Evolutionary conservation across 179 eudicot genomes (phyloP).

Genomic region (Carnegiea gigantea): DNA sequence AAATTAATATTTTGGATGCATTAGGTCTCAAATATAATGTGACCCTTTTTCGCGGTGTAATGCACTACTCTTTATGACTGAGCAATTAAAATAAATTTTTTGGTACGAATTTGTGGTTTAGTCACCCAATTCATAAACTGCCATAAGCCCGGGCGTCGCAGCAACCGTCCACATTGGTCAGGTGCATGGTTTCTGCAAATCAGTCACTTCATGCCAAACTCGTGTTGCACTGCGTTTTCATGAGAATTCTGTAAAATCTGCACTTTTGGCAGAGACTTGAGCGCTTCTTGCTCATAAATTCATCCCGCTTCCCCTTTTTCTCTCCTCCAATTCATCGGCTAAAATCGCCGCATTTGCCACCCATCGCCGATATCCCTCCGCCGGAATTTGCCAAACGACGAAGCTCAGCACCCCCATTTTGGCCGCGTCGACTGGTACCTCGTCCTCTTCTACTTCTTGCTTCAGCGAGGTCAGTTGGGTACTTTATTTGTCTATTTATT

Average conservation of each 20-base stretch:
- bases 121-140: no score
- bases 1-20: no score
- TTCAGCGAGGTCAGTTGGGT: conserved; percentile 27
- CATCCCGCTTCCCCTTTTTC: conserved; percentile 14
- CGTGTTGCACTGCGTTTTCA: neutral
- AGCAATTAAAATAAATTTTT: no score
- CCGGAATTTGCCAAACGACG: conserved; percentile 10
- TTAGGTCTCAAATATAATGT: no score
- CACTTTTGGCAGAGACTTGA: neutral
- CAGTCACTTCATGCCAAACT: neutral
- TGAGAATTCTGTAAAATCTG: neutral
- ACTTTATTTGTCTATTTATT: neutral
- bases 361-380: conserved; percentile 7
- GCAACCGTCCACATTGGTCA: neutral
- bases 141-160: no score
- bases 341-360: neutral
- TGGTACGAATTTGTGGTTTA: no score
- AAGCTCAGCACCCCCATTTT: neutral
- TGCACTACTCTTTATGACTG: no score
- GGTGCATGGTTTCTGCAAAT: no score
- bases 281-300: neutral
- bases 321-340: conserved; percentile 3
- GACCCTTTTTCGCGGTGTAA: no score
- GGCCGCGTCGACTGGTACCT: conserved; percentile 11
- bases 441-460: conserved; percentile 14